Percentiles rank a stretch among this genome's conserved stretches.
Conservation (phyloP, 1,139 yeast species). For the Kurtzmaniella quercitrusa region DNA sequence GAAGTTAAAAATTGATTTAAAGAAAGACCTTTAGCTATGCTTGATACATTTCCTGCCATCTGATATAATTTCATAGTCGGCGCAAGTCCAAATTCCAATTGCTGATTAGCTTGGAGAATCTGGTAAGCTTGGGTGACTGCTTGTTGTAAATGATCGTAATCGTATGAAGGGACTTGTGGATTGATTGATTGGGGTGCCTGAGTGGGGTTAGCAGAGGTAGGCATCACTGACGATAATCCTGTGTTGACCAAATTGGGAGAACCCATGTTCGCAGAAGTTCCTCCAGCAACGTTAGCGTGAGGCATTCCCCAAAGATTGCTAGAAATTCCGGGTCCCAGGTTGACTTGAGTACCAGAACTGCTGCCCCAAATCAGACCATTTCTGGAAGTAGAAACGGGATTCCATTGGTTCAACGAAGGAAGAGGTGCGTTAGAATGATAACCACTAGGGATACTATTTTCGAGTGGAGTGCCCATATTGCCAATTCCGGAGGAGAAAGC, state of each 20-base stretch:
- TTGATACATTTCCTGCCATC: slow-evolving; percentile 25
- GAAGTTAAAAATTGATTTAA: slow-evolving; percentile 42
- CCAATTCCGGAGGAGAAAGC: neutral
- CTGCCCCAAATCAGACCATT: slow-evolving; percentile 33
- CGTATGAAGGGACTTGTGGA: neutral
- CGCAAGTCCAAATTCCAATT: slow-evolving; percentile 38
- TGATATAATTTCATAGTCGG: slow-evolving; percentile 33
- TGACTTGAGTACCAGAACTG: neutral
- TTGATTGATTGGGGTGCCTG: neutral
- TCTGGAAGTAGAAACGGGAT: slow-evolving; percentile 16
- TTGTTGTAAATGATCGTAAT: slow-evolving; percentile 18
- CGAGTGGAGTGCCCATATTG: neutral
- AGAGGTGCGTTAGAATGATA: neutral
- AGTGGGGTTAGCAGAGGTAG: neutral
- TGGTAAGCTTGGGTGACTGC: slow-evolving; percentile 37
- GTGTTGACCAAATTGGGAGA: neutral
- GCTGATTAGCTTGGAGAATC: slow-evolving; percentile 26
- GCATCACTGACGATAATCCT: neutral
- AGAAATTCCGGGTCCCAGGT: neutral
- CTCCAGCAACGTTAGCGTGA: neutral
- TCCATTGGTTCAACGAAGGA: slow-evolving; percentile 15
- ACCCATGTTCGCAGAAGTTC: neutral
- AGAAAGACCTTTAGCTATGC: slow-evolving; percentile 23
- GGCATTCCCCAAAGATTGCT: slow-evolving; percentile 1
- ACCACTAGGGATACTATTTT: neutral